phyloP scores from a whole-genome alignment of 2,329 filamentous ascomycete genomes.

The Penicillium sp. region DNA sequence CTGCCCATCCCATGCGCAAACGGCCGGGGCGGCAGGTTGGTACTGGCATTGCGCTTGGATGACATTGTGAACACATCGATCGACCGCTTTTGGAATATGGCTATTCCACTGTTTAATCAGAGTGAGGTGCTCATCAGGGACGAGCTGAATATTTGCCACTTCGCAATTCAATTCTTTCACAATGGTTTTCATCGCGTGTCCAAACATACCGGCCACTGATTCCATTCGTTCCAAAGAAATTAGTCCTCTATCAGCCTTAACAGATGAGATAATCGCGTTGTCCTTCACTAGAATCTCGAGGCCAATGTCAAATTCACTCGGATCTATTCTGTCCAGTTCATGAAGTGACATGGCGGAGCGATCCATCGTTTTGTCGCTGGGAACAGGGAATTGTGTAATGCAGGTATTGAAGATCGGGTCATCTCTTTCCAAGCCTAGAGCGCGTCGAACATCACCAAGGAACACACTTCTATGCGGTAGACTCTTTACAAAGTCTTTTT shows the following conservation, averaged over 20 bases:
- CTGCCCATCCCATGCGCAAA: slow-evolving; percentile 14
- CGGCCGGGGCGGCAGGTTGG: not conserved
- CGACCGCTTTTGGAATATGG: not conserved
- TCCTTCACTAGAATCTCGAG: not conserved
- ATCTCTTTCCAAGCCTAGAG: not conserved
- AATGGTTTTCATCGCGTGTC: not conserved
- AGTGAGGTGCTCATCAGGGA: not conserved
- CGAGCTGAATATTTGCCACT: not conserved
- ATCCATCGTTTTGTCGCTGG: not conserved
- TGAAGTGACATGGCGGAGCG: not conserved
- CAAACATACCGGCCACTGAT: not conserved
- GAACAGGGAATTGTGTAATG: not conserved
- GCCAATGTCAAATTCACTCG: not conserved
- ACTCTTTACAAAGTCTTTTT: not conserved
- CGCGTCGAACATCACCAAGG: not conserved
- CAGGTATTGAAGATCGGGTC: not conserved
- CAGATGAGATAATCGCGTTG: not conserved
- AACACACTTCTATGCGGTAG: not conserved
- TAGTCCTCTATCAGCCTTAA: not conserved
- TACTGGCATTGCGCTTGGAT: not conserved
- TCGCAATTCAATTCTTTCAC: not conserved
- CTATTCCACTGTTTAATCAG: not conserved
- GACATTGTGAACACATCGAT: not conserved
- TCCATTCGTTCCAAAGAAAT: not conserved
- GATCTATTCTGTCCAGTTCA: not conserved